Percentiles rank a stretch among this genome's conserved stretches.
phyloP scores from a whole-genome alignment of 108 stramenopile species.

The Mayamaea pseudoterrestris region DNA sequence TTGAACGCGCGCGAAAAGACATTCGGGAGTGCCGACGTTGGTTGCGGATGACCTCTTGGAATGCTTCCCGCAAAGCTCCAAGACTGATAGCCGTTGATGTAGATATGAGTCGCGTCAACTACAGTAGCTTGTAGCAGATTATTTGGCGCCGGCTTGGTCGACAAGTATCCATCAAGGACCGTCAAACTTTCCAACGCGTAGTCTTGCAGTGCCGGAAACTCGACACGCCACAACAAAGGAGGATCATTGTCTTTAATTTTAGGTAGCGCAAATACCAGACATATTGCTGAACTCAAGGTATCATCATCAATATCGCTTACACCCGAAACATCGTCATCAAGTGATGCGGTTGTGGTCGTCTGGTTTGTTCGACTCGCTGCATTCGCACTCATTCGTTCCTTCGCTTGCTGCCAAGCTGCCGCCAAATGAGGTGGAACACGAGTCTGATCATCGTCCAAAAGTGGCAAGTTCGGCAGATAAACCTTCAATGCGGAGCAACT shows the following conservation, averaged over 20 bases:
- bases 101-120: conserved; percentile 64
- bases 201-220: conserved; percentile 31
- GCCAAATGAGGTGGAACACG: conserved; percentile 2
- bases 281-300: too few species aligned
- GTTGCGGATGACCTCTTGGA: conserved; percentile 56
- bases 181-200: conserved; percentile 57
- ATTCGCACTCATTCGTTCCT: background rate
- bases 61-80: conserved; percentile 78
- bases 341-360: background rate
- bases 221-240: conserved; percentile 76
- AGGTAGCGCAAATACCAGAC: conserved; percentile 8
- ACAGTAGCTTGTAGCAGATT: conserved; percentile 22
- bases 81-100: conserved; percentile 76
- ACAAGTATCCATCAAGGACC: conserved; percentile 66
- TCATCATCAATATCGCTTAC: too few species aligned
- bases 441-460: background rate
- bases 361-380: background rate
- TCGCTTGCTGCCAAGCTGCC: conserved; percentile 2
- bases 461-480: conserved; percentile 35
- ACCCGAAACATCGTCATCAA: conserved; percentile 3
- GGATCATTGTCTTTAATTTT: conserved; percentile 3
- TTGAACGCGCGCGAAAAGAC: conserved; percentile 69
- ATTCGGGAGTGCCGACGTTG: conserved; percentile 60
- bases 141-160: too few species aligned
- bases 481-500: conserved; percentile 57